Evolutionary conservation across 2,329 filamentous ascomycete species (phyloP).

Genomic region (Kalmusia sp.): DNA sequence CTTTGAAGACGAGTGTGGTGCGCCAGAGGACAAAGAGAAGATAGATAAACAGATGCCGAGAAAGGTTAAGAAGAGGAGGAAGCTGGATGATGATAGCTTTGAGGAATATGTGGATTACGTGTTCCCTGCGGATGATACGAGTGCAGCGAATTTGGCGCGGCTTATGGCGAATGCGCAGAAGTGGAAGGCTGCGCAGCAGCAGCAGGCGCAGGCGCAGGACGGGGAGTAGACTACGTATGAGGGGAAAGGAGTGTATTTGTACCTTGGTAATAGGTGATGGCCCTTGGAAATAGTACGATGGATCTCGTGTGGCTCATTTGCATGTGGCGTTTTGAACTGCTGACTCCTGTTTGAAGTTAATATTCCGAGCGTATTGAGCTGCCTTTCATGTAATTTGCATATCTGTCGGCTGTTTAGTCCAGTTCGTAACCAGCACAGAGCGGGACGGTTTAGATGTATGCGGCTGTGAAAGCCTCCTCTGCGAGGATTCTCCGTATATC

Average conservation of each 20-base stretch:
- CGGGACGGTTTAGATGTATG: no score
- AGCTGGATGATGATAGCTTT: slow-evolving; percentile 88
- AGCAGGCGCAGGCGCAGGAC: slow-evolving; percentile 13
- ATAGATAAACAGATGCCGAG: slow-evolving; percentile 95
- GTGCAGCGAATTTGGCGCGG: slow-evolving; percentile 81
- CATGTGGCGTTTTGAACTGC: no score
- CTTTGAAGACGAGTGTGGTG: slow-evolving; percentile 88
- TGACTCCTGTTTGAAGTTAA: no score
- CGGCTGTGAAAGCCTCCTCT: no score
- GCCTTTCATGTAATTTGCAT: no score
- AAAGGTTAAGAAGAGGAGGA: slow-evolving; percentile 88
- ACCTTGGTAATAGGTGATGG: no score
- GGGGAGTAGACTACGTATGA: not conserved
- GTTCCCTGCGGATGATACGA: slow-evolving; percentile 93
- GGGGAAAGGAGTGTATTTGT: not conserved
- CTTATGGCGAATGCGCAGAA: slow-evolving; percentile 84
- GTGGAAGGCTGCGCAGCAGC: slow-evolving; percentile 73
- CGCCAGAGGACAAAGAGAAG: slow-evolving; percentile 74
- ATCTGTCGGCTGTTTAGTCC: no score
- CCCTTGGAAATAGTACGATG: no score
- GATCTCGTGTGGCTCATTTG: no score
- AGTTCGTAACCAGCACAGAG: no score
- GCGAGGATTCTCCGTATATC: no score
- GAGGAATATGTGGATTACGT: slow-evolving; percentile 98
- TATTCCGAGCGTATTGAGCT: no score